Evolutionary conservation across 805 yeast species (phyloP).

Genomic region (Candida oleophila): DNA sequence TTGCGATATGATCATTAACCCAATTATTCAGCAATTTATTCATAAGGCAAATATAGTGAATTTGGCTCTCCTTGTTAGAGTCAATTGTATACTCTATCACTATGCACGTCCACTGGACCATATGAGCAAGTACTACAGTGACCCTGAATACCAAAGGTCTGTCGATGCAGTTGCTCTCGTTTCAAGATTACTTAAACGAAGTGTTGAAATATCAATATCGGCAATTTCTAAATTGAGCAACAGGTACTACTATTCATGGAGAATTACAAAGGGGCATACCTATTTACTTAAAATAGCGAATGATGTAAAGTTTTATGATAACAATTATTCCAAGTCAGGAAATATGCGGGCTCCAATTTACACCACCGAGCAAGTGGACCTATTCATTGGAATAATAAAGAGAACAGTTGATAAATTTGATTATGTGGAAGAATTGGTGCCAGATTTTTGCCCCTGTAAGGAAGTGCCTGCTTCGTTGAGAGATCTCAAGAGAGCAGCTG

Average conservation of each 20-base stretch:
- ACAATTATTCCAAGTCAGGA: slow-evolving; percentile 14
- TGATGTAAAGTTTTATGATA: slow-evolving; percentile 27
- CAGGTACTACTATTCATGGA: slow-evolving; percentile 41
- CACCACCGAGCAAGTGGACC: slow-evolving; percentile 22
- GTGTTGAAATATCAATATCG: slow-evolving; percentile 30
- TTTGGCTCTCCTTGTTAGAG: slow-evolving; percentile 28
- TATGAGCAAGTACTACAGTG: slow-evolving; percentile 13
- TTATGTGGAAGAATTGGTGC: slow-evolving; percentile 11
- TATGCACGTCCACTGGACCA: slow-evolving; percentile 22
- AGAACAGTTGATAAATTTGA: slow-evolving; percentile 21
- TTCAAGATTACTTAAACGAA: slow-evolving; percentile 24
- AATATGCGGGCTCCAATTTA: slow-evolving; percentile 13
- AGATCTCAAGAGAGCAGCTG: background rate
- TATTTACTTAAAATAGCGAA: slow-evolving; percentile 29
- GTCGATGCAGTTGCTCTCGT: slow-evolving; percentile 18
- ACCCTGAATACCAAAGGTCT: slow-evolving; percentile 15
- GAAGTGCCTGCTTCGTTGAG: background rate
- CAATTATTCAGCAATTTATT: slow-evolving; percentile 27
- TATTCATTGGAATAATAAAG: slow-evolving; percentile 27
- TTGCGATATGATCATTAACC: slow-evolving; percentile 39
- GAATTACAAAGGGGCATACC: slow-evolving; percentile 36
- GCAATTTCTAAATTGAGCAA: slow-evolving; percentile 36
- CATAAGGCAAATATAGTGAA: slow-evolving; percentile 32
- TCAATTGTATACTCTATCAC: slow-evolving; percentile 27
- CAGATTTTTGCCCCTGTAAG: slow-evolving; percentile 10